Percentiles rank a stretch among this genome's conserved stretches.
Conservation (phyloP, 148 eudicot genomes). For the Silene conica region DNA sequence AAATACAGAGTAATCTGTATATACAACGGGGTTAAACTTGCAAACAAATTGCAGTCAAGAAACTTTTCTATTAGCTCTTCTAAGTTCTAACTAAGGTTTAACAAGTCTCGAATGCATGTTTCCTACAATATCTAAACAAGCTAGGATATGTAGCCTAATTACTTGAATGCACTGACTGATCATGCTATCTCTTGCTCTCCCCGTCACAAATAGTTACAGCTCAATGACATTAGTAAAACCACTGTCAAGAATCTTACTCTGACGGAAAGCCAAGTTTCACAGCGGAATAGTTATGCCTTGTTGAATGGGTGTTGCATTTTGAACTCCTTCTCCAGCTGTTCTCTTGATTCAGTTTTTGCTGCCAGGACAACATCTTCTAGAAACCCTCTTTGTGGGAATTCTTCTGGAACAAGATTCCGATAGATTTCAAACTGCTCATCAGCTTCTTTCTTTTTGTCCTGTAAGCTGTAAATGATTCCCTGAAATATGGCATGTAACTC, state of each 20-base stretch:
- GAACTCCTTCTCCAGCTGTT: constrained; percentile 59
- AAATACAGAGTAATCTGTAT: background rate
- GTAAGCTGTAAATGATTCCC: constrained; percentile 86
- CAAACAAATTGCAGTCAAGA: background rate
- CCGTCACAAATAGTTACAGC: background rate
- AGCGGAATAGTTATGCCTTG: constrained; percentile 21
- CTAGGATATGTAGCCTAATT: background rate
- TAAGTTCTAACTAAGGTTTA: constrained; percentile 1
- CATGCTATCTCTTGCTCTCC: background rate
- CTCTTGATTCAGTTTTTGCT: constrained; percentile 62
- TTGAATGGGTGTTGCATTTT: constrained; percentile 36
- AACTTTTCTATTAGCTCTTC: background rate
- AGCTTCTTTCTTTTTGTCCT: constrained; percentile 81
- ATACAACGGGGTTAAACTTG: background rate
- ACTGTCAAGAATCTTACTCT: constrained; percentile 14
- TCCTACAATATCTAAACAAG: background rate
- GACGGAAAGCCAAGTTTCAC: background rate
- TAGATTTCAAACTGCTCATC: constrained; percentile 70
- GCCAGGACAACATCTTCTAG: constrained; percentile 85
- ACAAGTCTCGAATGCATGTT: background rate
- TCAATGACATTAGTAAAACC: background rate
- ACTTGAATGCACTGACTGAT: background rate
- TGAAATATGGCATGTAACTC: constrained; percentile 22
- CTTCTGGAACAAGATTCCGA: constrained; percentile 81
- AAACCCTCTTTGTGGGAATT: constrained; percentile 90